phyloP scores from a whole-genome alignment of 257 asterid species.

The Lantana camara region DNA sequence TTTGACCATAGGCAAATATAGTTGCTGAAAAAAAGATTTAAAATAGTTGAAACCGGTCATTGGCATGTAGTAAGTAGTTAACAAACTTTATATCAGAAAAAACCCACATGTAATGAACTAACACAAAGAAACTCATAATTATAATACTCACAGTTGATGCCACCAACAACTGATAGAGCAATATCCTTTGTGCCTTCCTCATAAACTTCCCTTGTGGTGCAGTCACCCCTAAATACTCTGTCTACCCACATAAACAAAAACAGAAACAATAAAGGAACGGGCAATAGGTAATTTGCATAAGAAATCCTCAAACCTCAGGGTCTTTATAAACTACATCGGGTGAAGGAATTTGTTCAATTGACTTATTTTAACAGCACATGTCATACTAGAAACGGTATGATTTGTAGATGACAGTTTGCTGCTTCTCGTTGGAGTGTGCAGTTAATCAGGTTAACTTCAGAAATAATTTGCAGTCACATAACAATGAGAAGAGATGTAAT shows the following conservation, averaged over 20 bases:
- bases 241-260: constrained; percentile 44
- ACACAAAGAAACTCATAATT: constrained; percentile 25
- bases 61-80: neutral
- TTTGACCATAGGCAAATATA: constrained; percentile 97
- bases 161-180: constrained; percentile 89
- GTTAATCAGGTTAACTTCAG: neutral
- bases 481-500: neutral
- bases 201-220: constrained; percentile 81
- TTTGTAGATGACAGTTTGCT: neutral
- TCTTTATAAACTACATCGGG: neutral
- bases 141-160: constrained; percentile 89
- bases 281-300: neutral
- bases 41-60: constrained; percentile 20
- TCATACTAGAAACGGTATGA: neutral
- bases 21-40: constrained; percentile 66
- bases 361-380: neutral
- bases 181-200: constrained; percentile 85
- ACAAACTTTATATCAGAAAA: constrained; percentile 1
- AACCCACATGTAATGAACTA: constrained; percentile 8
- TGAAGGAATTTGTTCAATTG: neutral
- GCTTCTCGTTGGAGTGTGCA: neutral
- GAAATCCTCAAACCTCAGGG: neutral
- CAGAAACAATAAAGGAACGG: constrained; percentile 10
- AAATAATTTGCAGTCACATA: neutral
- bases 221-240: constrained; percentile 91